Conservation (phyloP, 352 stramenopile genomes). For the Globisporangium heterothallicum region DNA sequence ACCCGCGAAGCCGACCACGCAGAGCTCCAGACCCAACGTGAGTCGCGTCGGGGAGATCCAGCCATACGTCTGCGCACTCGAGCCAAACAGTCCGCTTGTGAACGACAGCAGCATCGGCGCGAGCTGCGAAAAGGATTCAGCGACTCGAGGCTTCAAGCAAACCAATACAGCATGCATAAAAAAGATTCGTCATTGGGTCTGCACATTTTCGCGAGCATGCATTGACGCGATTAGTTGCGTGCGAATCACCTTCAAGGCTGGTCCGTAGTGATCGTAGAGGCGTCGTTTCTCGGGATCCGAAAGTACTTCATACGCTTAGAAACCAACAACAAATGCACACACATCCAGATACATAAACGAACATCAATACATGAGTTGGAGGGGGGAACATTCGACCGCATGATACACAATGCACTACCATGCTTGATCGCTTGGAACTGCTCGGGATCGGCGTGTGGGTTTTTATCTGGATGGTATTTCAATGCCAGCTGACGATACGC, state of each 20-base stretch:
- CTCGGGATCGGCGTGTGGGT: slow-evolving; percentile 81
- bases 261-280: slow-evolving; percentile 72
- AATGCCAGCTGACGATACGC: slow-evolving; percentile 92
- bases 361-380: background rate
- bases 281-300: slow-evolving; percentile 67
- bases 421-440: slow-evolving; percentile 85
- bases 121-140: slow-evolving; percentile 56
- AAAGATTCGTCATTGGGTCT: too few relatives aligned
- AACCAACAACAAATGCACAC: background rate
- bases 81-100: slow-evolving; percentile 42
- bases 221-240: too few relatives aligned
- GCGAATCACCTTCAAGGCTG: slow-evolving; percentile 45
- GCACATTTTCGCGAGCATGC: too few relatives aligned
- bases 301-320: slow-evolving; percentile 65
- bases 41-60: slow-evolving; percentile 24
- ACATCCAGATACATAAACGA: background rate
- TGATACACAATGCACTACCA: too few relatives aligned
- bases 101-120: slow-evolving; percentile 63
- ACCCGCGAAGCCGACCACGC: slow-evolving; percentile 46
- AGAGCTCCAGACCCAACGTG: slow-evolving; percentile 33
- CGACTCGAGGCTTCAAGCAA: slow-evolving; percentile 28
- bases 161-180: background rate
- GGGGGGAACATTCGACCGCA: background rate
- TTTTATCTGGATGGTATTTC: slow-evolving; percentile 97
- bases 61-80: slow-evolving; percentile 29